Evolutionary conservation across 192 early-diverging fungal genomes (phyloP).

Genomic region (Linderina pennispora): DNA sequence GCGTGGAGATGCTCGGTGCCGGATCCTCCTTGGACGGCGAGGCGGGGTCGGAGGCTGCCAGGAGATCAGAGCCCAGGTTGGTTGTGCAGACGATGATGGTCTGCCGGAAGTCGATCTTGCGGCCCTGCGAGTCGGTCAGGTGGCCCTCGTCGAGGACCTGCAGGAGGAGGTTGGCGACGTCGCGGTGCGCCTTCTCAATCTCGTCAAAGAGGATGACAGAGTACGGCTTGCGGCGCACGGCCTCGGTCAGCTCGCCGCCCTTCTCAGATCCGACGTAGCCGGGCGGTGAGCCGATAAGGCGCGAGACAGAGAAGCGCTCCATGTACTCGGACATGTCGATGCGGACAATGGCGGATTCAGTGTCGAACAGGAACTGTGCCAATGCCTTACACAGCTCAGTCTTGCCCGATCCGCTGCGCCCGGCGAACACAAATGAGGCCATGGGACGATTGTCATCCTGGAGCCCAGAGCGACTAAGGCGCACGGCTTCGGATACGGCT

Average conservation of each 20-base stretch:
- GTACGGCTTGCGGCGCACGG: constrained; percentile 71
- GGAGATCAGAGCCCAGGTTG: constrained; percentile 67
- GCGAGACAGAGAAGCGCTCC: constrained; percentile 63
- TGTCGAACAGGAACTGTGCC: constrained; percentile 72
- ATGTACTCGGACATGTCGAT: constrained; percentile 81
- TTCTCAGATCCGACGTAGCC: constrained; percentile 78
- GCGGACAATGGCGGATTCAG: constrained; percentile 62
- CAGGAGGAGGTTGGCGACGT: constrained; percentile 89
- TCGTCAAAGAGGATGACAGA: constrained; percentile 75
- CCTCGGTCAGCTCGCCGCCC: constrained; percentile 73
- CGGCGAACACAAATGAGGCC: constrained; percentile 76
- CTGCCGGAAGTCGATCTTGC: constrained; percentile 72
- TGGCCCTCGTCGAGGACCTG: constrained; percentile 86
- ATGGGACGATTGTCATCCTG: constrained; percentile 66
- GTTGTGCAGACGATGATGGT: constrained; percentile 80
- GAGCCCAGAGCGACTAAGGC: constrained; percentile 71
- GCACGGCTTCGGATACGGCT: constrained; percentile 65
- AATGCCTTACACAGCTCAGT: constrained; percentile 72
- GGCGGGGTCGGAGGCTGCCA: constrained; percentile 48
- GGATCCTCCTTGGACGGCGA: constrained; percentile 33
- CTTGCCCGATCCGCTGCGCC: constrained; percentile 81
- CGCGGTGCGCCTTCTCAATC: constrained; percentile 76
- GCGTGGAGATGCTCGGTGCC: constrained; percentile 43
- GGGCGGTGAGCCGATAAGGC: constrained; percentile 73
- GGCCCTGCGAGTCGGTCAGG: constrained; percentile 71